Evolutionary conservation across 2,329 filamentous ascomycete species (phyloP).

Genomic region (Coleophoma cylindrospora): DNA sequence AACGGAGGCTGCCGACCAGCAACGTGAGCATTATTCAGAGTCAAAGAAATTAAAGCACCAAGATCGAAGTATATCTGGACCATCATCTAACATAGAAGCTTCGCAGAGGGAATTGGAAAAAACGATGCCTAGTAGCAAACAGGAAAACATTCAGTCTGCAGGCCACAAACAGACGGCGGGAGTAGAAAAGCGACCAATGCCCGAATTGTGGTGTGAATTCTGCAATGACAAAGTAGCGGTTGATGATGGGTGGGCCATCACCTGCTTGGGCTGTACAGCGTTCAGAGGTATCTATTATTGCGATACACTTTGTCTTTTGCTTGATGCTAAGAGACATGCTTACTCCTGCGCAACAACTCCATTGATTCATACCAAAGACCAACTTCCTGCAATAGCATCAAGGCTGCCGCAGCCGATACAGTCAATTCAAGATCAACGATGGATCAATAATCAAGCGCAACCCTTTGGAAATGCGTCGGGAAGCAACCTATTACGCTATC

Average conservation of each 20-base stretch:
- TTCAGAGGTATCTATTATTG: conserved; percentile 15
- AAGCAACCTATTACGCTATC: conserved; percentile 12
- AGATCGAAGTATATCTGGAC: too few relatives aligned
- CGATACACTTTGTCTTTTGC: conserved; percentile 18
- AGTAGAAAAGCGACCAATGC: too few relatives aligned
- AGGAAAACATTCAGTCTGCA: too few relatives aligned
- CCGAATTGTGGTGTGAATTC: neutral
- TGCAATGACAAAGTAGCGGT: neutral
- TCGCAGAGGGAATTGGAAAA: too few relatives aligned
- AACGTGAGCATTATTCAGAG: too few relatives aligned
- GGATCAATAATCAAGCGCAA: neutral
- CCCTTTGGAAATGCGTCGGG: neutral
- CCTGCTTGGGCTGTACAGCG: conserved; percentile 19
- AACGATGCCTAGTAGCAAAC: too few relatives aligned
- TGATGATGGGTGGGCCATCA: conserved; percentile 5
- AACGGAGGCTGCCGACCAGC: too few relatives aligned
- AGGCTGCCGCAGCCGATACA: neutral
- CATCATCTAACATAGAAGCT: too few relatives aligned
- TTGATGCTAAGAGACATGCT: conserved; percentile 14
- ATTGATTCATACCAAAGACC: neutral
- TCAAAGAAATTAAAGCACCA: too few relatives aligned
- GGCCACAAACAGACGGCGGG: too few relatives aligned
- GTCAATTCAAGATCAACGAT: neutral
- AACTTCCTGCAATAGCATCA: neutral
- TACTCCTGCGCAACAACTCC: neutral